Evolutionary conservation across 306 rosid genomes (phyloP), one percentile per base, ranked within the genome.

Genomic region (Casuarina equisetifolia): DNA sequence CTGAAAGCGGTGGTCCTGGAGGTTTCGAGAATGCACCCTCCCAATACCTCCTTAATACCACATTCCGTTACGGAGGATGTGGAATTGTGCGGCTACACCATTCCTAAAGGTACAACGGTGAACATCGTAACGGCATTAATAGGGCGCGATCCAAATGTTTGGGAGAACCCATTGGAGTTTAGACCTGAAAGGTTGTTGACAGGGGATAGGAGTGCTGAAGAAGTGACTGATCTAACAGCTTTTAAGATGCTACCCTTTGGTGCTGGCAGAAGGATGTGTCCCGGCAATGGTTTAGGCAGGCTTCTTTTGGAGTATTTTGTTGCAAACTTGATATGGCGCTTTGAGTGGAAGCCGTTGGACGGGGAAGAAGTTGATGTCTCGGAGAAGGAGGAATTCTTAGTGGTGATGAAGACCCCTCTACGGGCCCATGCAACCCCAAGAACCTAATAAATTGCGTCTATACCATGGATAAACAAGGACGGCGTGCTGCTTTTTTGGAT

Each of bases 231-330:
- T 40, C 9, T 66, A 7, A 66, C 70, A 2, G 70, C 45, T 48
- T 39, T 40, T 42, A 66, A 16, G 49, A 66, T 66, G 70, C 42
- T 66, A 32, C 70, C 70, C 2, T 66, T 66, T 39, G 70, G 70
- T 66, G 70, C 70, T 0, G 70, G 70, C 5, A 40, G 70, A 25
- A 66, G 70, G 70, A 66, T 40, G 2, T 66, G 70, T 16, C 70
- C 70, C 11, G 70, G 48, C 2, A 16, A 40, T 20, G 42, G 70
- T 5, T 12, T 66, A n/a, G 70, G 48, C 3, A 12, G 42, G 46
- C 70, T 40, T 7, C 70, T 39, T 4, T 19, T 66, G 49, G 49
- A 66, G 49, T 66, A 66, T 15, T 17, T 66, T 39, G 11, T 66
- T 9, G 11, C 70, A 7, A 66, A 66, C 9, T 42, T 66, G 50